These are phyloP conservation scores for Musa itinerans DNA, from an alignment of 176 grass and related monocot genomes.

Conservation along the genomic window DNA sequence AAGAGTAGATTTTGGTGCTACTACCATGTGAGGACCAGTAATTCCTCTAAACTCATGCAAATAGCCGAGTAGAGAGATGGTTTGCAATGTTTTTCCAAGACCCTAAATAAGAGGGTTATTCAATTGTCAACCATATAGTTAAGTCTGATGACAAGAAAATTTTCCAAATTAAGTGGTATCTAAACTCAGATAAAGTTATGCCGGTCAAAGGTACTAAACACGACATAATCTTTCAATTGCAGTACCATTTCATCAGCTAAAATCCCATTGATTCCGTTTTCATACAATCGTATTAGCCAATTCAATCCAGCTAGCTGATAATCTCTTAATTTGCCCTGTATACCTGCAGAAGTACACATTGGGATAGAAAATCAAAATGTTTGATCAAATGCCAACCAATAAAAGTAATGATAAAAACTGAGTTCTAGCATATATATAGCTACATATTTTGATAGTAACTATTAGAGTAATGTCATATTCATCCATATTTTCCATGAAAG, in stretches of 20 bases:
- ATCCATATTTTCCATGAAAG: neutral
- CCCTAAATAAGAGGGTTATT: slow-evolving; percentile 41
- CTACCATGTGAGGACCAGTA: slow-evolving; percentile 96
- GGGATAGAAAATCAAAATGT: neutral
- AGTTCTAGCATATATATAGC: neutral
- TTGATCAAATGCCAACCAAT: neutral
- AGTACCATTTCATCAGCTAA: slow-evolving; percentile 79
- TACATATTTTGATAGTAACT: neutral
- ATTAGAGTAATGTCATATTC: neutral
- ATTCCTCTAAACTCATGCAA: slow-evolving; percentile 92
- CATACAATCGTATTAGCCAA: slow-evolving; percentile 91
- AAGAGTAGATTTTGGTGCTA: slow-evolving; percentile 97
- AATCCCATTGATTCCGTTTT: slow-evolving; percentile 98
- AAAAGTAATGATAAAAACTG: neutral
- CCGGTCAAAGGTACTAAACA: neutral
- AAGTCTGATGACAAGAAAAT: neutral
- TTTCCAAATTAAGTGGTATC: neutral
- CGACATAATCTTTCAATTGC: slow-evolving; percentile 3
- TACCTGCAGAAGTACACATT: slow-evolving; percentile 36
- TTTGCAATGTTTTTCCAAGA: slow-evolving; percentile 98
- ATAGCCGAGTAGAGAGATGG: slow-evolving; percentile 88
- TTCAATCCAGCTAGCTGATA: slow-evolving; percentile 98
- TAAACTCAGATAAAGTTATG: neutral
- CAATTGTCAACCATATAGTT: neutral
- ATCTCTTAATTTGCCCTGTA: slow-evolving; percentile 96